phyloP scores from a whole-genome alignment of 805 yeast genomes.

The Candida manassasensis region DNA sequence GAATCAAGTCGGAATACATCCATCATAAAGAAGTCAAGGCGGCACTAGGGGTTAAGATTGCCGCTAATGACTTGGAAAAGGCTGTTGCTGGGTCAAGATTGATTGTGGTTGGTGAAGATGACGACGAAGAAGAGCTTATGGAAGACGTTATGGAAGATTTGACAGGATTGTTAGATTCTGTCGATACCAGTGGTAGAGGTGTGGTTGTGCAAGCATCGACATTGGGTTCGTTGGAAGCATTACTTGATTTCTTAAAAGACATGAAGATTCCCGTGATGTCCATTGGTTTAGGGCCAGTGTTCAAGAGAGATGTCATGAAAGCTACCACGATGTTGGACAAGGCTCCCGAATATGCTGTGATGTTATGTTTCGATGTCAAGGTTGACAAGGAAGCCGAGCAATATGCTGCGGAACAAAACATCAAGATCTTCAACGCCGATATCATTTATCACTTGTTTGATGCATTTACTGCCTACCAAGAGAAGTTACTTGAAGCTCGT shows the following conservation, averaged over 20 bases:
- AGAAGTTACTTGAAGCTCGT: conserved; percentile 79
- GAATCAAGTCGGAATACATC: conserved; percentile 93
- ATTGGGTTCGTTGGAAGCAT: conserved; percentile 95
- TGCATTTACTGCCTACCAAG: conserved; percentile 88
- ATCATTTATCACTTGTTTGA: conserved; percentile 96
- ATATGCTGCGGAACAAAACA: conserved; percentile 89
- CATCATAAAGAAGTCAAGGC: conserved; percentile 98
- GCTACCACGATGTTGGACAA: conserved; percentile 95
- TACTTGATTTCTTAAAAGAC: conserved; percentile 92
- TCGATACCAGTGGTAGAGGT: conserved; percentile 93
- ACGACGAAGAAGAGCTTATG: conserved; percentile 95
- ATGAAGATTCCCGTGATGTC: conserved; percentile 99
- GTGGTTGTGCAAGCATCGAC: conserved; percentile 98
- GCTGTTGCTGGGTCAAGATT: conserved; percentile 99
- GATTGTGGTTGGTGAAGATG: conserved; percentile 92
- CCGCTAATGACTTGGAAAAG: conserved; percentile 95
- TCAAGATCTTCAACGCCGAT: conserved; percentile 92
- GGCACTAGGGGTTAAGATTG: conserved; percentile 97
- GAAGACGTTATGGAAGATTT: conserved; percentile 99
- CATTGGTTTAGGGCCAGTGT: conserved; percentile 96
- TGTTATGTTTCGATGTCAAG: conserved; percentile 97
- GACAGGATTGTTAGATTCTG: conserved; percentile 90
- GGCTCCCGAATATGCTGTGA: conserved; percentile 93
- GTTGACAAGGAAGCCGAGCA: conserved; percentile 98
- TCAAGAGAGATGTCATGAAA: conserved; percentile 96